phyloP scores from a whole-genome alignment of 345 rosid genomes.

The Aquilaria malaccensis region DNA sequence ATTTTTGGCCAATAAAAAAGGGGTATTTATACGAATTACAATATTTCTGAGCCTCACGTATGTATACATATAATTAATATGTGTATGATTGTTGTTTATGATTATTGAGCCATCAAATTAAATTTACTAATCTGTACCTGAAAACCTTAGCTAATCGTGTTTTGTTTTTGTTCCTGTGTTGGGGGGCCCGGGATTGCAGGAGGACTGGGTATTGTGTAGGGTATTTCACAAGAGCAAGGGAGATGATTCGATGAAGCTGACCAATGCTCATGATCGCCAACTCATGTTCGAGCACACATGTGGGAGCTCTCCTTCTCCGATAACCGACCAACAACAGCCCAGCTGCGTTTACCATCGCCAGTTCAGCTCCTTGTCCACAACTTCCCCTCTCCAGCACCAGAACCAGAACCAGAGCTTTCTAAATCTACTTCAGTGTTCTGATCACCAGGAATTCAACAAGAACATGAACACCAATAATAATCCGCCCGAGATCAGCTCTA shows the following conservation, averaged over 20 bases:
- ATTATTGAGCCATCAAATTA: too few species aligned
- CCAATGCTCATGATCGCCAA: slow-evolving; percentile 8
- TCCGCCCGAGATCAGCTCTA: slow-evolving; percentile 24
- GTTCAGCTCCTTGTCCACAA: slow-evolving; percentile 18
- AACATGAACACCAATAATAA: slow-evolving; percentile 9
- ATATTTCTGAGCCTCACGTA: too few species aligned
- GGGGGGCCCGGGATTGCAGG: slow-evolving; percentile 29
- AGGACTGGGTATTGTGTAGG: slow-evolving; percentile 95
- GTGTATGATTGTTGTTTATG: too few species aligned
- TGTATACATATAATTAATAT: too few species aligned
- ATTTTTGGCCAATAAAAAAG: too few species aligned
- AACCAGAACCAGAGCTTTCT: slow-evolving; percentile 24
- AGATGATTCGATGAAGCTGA: slow-evolving; percentile 23
- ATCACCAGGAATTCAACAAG: slow-evolving; percentile 12
- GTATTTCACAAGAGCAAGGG: slow-evolving; percentile 74
- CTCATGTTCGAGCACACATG: too few species aligned
- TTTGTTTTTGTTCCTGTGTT: too few species aligned
- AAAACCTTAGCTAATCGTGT: too few species aligned
- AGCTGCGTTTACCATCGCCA: background rate
- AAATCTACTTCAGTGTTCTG: slow-evolving; percentile 34
- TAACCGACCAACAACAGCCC: slow-evolving; percentile 1
- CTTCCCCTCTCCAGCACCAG: slow-evolving; percentile 16
- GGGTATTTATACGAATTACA: too few species aligned
- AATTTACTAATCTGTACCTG: too few species aligned
- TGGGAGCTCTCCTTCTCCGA: slow-evolving; percentile 1